phyloP scores from a whole-genome alignment of 306 rosid species.

The Cicer pinnatifidum region DNA sequence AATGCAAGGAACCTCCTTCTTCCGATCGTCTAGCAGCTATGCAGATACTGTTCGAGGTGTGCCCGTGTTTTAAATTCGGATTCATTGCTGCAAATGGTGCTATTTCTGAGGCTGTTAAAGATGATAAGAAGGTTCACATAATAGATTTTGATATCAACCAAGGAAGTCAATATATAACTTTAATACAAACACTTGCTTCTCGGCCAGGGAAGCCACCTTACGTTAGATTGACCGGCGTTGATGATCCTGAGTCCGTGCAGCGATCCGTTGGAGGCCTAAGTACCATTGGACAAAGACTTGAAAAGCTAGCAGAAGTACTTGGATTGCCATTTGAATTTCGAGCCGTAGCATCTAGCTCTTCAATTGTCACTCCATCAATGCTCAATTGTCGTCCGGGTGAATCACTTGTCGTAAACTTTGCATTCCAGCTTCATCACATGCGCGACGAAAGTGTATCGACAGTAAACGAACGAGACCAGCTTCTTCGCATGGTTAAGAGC shows the following conservation, averaged over 20 bases:
- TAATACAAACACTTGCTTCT: constrained; percentile 74
- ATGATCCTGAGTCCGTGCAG: constrained; percentile 91
- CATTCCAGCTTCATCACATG: constrained; percentile 96
- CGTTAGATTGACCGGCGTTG: constrained; percentile 81
- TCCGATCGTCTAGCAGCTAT: constrained; percentile 91
- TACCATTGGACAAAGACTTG: constrained; percentile 80
- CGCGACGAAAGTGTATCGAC: constrained; percentile 92
- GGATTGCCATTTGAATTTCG: constrained; percentile 73
- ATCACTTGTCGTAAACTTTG: constrained; percentile 81
- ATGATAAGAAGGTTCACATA: constrained; percentile 76
- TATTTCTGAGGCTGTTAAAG: constrained; percentile 72
- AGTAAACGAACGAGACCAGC: constrained; percentile 77
- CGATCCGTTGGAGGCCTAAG: constrained; percentile 83
- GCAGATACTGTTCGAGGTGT: constrained; percentile 94
- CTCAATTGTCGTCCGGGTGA: constrained; percentile 75
- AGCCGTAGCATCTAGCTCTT: constrained; percentile 71
- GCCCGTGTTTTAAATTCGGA: constrained; percentile 95
- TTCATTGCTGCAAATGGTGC: constrained; percentile 86
- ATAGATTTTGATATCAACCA: constrained; percentile 88
- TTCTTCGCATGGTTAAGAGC: constrained; percentile 85
- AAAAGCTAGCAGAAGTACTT: constrained; percentile 73
- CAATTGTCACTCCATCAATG: constrained; percentile 69
- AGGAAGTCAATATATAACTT: constrained; percentile 88
- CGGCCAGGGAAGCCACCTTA: constrained; percentile 62
- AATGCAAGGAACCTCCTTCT: constrained; percentile 94